Percentiles rank a stretch among this genome's conserved stretches.
These are phyloP conservation scores for Naganishia antarctica DNA, from an alignment of 768 basidiomycete species.

Conservation along the genomic window DNA sequence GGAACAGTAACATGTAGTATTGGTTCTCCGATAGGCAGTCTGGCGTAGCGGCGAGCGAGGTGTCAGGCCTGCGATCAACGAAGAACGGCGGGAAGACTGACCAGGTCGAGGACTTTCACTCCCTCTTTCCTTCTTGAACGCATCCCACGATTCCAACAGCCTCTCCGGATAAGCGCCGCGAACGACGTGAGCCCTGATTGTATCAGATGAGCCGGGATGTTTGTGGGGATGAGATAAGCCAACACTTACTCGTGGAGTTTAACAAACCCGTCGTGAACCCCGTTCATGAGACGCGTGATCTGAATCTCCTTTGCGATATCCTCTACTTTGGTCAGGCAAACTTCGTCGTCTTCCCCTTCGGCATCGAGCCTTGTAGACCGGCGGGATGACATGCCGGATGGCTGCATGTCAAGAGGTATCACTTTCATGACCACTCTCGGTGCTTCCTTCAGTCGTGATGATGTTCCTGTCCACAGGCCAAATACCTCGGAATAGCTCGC, in stretches of 20 bases:
- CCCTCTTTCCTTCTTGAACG: constrained; percentile 66
- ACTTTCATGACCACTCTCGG: constrained; percentile 40
- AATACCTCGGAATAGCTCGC: constrained; percentile 97
- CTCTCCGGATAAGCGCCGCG: constrained; percentile 74
- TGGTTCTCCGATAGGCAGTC: constrained; percentile 73
- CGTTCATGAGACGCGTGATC: constrained; percentile 57
- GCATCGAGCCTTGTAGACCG: constrained; percentile 48
- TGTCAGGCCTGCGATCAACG: constrained; percentile 19
- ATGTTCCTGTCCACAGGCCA: constrained; percentile 48
- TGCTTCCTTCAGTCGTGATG: not conserved
- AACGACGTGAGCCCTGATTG: constrained; percentile 71
- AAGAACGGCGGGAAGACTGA: constrained; percentile 46
- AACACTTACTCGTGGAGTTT: constrained; percentile 57
- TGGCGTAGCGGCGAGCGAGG: constrained; percentile 41
- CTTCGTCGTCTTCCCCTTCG: constrained; percentile 58
- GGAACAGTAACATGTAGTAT: constrained; percentile 79
- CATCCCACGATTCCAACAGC: constrained; percentile 81
- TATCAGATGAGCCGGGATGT: not conserved
- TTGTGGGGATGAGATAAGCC: no score
- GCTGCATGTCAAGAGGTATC: constrained; percentile 33
- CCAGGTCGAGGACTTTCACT: constrained; percentile 82
- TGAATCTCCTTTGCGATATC: constrained; percentile 46
- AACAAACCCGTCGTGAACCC: constrained; percentile 71
- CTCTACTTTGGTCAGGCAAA: constrained; percentile 30
- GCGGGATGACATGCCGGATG: not conserved